Evolutionary conservation across 2,329 filamentous ascomycete species (phyloP), one percentile per base, ranked within the genome.

Genomic region (Pestalotiopsis sp.): DNA sequence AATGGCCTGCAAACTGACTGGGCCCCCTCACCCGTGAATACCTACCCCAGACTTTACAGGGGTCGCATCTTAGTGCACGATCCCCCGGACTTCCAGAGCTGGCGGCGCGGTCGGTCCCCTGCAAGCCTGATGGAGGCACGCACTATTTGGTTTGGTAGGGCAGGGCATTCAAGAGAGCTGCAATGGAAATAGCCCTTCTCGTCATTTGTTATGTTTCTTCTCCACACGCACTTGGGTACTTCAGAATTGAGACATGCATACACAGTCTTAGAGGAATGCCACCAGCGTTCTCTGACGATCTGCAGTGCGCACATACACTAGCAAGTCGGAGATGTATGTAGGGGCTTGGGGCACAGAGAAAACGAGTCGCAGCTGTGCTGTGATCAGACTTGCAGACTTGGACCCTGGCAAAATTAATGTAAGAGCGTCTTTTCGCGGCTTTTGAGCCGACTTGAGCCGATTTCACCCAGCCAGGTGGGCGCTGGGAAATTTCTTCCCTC

Each of bases 41-140:
- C 63, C 65, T 49, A 66, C 63, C 65, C 65, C 65, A 66, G 65
- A 66, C 65, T 61, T 27, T 36, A 14, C 45, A 17, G 11, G 45
- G 57, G 14, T 36, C 20, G 64, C 58, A 56, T 14, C 31, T 36
- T 36, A 36, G 27, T 31, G 65, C 40, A 4, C 58, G 65, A 66
- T 66, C 27, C 65, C 59, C 65, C 65, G 65, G 65, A 59, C 36
- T 60, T 66, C 52, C 27, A 66, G 64, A 45, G 57, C 52, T 27
- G 36, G 65, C 52, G n/a, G 4, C 45, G 45, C 45, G 45, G 20
- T 23, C 45, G 17, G 17, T 17, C n/a, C 45, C 45, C 45, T 52
- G 45, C 45, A 52, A 52, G 45, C 4, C 7, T 52, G 2, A 20
- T 52, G 7, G 17, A 52, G 31, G 31, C 31, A n/a, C 45, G 9